These are phyloP conservation scores for Leptographium procerum DNA, from an alignment of 2,329 filamentous ascomycete species.

Conservation along the genomic window DNA sequence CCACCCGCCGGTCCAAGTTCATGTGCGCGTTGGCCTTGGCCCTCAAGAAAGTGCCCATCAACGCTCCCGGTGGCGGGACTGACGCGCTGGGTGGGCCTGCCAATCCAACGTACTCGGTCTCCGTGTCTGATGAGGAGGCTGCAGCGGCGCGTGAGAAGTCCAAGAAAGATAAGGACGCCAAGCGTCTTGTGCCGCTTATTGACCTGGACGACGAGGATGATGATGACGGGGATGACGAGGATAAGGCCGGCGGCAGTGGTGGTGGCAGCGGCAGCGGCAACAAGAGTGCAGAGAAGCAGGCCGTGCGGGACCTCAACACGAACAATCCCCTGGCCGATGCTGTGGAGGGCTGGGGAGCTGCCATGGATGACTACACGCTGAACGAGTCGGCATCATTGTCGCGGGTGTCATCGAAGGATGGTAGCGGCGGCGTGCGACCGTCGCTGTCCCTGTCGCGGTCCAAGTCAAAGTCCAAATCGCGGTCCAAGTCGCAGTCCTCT, in stretches of 20 bases:
- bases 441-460: slow-evolving; percentile 1
- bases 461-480: background rate
- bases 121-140: slow-evolving; percentile 60
- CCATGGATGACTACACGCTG: slow-evolving; percentile 22
- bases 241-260: slow-evolving; percentile 9
- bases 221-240: slow-evolving; percentile 12
- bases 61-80: slow-evolving; percentile 63
- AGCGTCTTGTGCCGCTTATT: slow-evolving; percentile 49
- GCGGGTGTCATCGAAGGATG: slow-evolving; percentile 1
- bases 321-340: slow-evolving; percentile 22
- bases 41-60: slow-evolving; percentile 76
- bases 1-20: slow-evolving; percentile 80
- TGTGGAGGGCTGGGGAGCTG: slow-evolving; percentile 25
- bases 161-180: slow-evolving; percentile 47
- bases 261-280: slow-evolving; percentile 14
- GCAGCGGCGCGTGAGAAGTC: slow-evolving; percentile 49
- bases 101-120: slow-evolving; percentile 73
- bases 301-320: slow-evolving; percentile 33
- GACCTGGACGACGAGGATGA: background rate
- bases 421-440: slow-evolving; percentile 14
- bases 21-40: slow-evolving; percentile 87
- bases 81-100: slow-evolving; percentile 51
- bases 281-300: slow-evolving; percentile 29
- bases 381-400: slow-evolving; percentile 8
- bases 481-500: background rate